Conservation (phyloP, 306 rosid species). For the Senna siamea region DNA sequence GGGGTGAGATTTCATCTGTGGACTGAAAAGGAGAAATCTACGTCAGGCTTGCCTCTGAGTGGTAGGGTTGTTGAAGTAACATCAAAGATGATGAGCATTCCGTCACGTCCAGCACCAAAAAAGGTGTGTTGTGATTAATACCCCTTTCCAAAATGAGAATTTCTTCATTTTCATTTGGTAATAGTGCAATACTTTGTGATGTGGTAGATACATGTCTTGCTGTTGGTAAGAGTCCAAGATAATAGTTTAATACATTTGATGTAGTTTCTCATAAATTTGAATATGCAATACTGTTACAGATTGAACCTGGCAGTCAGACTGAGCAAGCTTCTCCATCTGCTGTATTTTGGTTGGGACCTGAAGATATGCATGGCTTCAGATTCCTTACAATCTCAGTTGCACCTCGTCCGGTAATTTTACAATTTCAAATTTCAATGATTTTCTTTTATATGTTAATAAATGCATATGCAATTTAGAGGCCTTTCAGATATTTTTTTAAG, state of each 20-base stretch:
- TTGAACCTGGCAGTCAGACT: slow-evolving; percentile 98
- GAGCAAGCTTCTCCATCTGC: slow-evolving; percentile 98
- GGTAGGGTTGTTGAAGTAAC: slow-evolving; percentile 83
- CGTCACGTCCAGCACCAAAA: slow-evolving; percentile 95
- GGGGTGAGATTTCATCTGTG: slow-evolving; percentile 95
- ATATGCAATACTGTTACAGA: slow-evolving; percentile 52
- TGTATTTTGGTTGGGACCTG: slow-evolving; percentile 78
- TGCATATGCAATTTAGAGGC: too few relatives aligned
- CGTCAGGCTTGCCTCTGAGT: slow-evolving; percentile 61
- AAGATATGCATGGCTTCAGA: slow-evolving; percentile 90
- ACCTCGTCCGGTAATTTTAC: slow-evolving; percentile 87
- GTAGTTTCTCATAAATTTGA: slow-evolving; percentile 41
- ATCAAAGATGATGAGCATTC: slow-evolving; percentile 88
- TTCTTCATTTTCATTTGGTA: slow-evolving; percentile 35
- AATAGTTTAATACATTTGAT: slow-evolving; percentile 30
- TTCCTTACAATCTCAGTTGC: slow-evolving; percentile 96
- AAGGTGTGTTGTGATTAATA: slow-evolving; percentile 54
- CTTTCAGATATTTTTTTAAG: too few relatives aligned
- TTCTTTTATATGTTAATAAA: not conserved
- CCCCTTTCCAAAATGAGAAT: slow-evolving; percentile 18
- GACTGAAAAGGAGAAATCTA: slow-evolving; percentile 79
- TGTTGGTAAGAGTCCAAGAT: slow-evolving; percentile 23
- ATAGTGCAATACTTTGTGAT: slow-evolving; percentile 12
- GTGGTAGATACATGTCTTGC: slow-evolving; percentile 24
- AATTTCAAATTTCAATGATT: slow-evolving; percentile 33